Base-by-base conservation (phyloP, 768 basidiomycete species). In the Podaxis sp. region DNA sequence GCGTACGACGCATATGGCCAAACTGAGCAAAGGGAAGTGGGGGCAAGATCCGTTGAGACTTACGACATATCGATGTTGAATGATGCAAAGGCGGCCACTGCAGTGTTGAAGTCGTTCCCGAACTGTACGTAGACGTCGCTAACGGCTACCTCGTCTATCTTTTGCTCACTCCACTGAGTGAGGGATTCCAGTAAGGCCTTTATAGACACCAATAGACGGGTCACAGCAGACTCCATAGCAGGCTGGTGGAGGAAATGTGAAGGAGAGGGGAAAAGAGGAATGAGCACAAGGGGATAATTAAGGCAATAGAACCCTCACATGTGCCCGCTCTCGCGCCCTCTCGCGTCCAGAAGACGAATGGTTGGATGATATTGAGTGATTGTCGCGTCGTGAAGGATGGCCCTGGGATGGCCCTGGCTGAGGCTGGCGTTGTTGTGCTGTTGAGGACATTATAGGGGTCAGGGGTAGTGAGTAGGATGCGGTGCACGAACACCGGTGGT, bases 51-150 rank as follows among this genome's bases (percentile, higher is more conserved):
- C 55, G 38, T 24, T 15, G 56, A 48, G 37, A 84, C 93, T 74
- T 75, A 98, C 96, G 82, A 80, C 91, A 99, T 98, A 64, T 91
- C 87, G 63, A 99, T 96, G 65, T 88, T 87, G 67, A 89, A 94
- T 12, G 83, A 79, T 2, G 84, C 83, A 72, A 99, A 99, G 1
- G 95, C 94, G 58, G 89, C 85, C 41, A 96, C 93, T 10, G 95
- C 95, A 15, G 87, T 85, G 71, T 98, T 98, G 80, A 99, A 99
- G 72, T 97, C 96, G 75, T 99, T 98, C 24, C 97, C 97, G 24
- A 99, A 81, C 59, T 88, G 86, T 58, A 99, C 97, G 75, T 99
- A 99, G 58, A 97, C 92, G 74, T 98, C 94, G 81, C 95, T 97
- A 72, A 99, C 95, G 67, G 91, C 82, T 48, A 75, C 77, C 72